Base-by-base conservation (phyloP, 2,329 filamentous ascomycete genomes). In the Diaporthe batatas region DNA sequence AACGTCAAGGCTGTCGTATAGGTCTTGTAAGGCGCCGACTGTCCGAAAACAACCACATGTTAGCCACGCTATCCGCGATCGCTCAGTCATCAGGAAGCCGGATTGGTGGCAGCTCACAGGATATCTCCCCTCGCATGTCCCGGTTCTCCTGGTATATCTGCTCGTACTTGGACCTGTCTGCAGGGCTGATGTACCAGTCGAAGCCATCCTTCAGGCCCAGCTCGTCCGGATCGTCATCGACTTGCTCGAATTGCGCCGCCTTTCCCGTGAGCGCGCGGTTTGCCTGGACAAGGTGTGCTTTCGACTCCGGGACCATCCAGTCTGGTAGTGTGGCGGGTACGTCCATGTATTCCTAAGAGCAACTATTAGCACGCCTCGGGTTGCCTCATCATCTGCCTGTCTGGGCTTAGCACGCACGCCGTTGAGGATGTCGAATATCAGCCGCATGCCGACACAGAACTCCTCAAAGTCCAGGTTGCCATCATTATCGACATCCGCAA, bases 391-490 rank as follows among this genome's bases (percentile, higher is more conserved):
- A 42, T 21, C 49, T 68, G n/a, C 44, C 16, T 23, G 12, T 29
- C 7, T 25, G 32, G n/a, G 16, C 16, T 23, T 21, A 16, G 34
- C n/a, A 84, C 89, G 75, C 88, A 97, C 94, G 78, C 96, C 96
- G 80, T 99, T 99, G 78, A 99, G 91, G 76, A 98, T 86, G 82
- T 99, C 96, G 83, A 98, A 99, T 79, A 98, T 98, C 79, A 99
- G 86, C 80, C 96, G 91, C 96, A 99, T 99, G 51, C 95, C 96
- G 73, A 99, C 96, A 83, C 96, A 99, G 83, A 99, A 99, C 87
- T 99, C 96, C 85, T 99, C 96, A 86, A 99, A 99, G 84, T 99
- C 96, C 70, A 99, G 88, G 83, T 97, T 97, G 75, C 96, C 96
- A 85, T 99, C 96, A 78, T 95, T 95, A 84, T 99, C 96, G 75